A percentile compares a stretch with the other conserved stretches of the same genome.
These are phyloP conservation scores for Sporisorium scitamineum DNA, from an alignment of 1,284 basidiomycete species.

Conservation along the genomic window DNA sequence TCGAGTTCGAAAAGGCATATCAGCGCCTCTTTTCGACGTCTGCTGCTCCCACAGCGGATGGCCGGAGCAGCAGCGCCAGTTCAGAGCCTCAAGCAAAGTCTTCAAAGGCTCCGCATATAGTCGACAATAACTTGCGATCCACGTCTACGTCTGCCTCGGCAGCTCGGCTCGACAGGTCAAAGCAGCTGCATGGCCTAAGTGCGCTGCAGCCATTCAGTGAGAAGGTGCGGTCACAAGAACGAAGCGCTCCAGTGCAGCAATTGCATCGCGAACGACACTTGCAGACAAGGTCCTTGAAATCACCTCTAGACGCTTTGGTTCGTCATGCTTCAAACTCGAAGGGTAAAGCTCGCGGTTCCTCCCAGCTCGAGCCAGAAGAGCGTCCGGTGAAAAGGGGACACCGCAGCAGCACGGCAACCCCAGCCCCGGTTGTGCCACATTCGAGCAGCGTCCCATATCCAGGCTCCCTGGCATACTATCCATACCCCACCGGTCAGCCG, in stretches of 20 bases:
- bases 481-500: conserved; percentile 17
- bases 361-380: background rate
- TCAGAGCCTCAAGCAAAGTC: conserved; percentile 3
- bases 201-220: conserved; percentile 4
- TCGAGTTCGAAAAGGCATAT: conserved; percentile 44
- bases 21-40: conserved; percentile 33
- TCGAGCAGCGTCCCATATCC: conserved; percentile 2
- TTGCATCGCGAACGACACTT: background rate
- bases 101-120: conserved; percentile 2
- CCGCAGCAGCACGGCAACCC: background rate
- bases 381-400: background rate
- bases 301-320: conserved; percentile 21
- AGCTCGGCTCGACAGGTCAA: background rate
- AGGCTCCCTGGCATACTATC: conserved; percentile 21
- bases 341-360: conserved; percentile 26
- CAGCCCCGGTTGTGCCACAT: background rate
- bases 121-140: background rate
- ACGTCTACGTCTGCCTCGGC: conserved; percentile 2
- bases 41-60: background rate
- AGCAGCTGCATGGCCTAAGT: conserved; percentile 3
- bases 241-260: background rate
- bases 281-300: background rate
- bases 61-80: background rate
- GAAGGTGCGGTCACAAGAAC: background rate
- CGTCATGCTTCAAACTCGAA: conserved; percentile 21